Conservation (phyloP, 345 rosid genomes). For the Aquilaria sinensis region DNA sequence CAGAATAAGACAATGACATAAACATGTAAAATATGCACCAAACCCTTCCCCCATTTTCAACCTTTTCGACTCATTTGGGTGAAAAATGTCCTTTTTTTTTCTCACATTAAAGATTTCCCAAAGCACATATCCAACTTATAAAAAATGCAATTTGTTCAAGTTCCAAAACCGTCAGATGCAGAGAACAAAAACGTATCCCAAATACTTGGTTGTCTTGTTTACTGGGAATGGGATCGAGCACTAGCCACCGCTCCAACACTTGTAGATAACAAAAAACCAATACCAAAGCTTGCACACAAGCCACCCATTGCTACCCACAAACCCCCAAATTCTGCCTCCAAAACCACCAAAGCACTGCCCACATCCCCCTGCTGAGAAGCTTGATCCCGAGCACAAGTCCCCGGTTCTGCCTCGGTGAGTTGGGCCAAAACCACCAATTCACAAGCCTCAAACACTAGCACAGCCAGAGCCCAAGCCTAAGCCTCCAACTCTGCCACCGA, state of each 20-base stretch:
- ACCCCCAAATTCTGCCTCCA: not conserved
- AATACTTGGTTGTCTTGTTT: slow-evolving; percentile 11
- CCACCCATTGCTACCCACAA: not conserved
- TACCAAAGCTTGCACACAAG: slow-evolving; percentile 1
- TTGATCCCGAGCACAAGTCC: slow-evolving; percentile 5
- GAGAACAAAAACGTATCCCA: slow-evolving; percentile 12
- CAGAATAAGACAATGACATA: too few species aligned
- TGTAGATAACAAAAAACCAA: not conserved
- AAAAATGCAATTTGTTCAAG: not conserved
- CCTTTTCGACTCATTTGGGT: too few species aligned
- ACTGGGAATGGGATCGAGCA: slow-evolving; percentile 12
- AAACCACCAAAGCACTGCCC: too few species aligned
- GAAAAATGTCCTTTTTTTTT: not conserved
- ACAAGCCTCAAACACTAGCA: slow-evolving; percentile 6
- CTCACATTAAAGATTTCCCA: too few species aligned
- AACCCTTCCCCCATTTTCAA: too few species aligned
- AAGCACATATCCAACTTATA: too few species aligned
- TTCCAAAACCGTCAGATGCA: slow-evolving; percentile 4
- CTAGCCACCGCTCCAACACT: slow-evolving; percentile 4
- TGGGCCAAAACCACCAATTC: slow-evolving; percentile 5
- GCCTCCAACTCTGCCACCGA: not conserved
- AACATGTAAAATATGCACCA: too few species aligned
- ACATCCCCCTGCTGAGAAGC: not conserved
- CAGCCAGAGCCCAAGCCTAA: slow-evolving; percentile 5
- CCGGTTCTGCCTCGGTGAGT: not conserved